Evolutionary conservation across 2,329 filamentous ascomycete species (phyloP).

Genomic region (Elsinoe arachidis): DNA sequence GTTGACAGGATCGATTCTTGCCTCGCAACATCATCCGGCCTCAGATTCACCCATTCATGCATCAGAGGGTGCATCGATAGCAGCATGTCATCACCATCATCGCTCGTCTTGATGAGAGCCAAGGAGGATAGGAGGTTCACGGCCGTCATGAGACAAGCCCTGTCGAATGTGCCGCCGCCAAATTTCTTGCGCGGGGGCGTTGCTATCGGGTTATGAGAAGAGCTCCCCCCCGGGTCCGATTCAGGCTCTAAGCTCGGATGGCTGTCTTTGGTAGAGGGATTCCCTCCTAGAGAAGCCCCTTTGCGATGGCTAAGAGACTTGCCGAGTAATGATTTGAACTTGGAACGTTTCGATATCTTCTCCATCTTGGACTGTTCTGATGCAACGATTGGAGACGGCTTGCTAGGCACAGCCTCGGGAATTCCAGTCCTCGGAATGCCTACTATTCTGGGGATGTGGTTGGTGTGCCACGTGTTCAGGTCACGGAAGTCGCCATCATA

Average conservation of each 20-base stretch:
- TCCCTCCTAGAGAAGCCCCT: too few relatives aligned
- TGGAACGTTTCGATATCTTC: too few relatives aligned
- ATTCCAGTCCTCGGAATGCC: background rate
- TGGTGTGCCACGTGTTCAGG: background rate
- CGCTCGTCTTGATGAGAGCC: background rate
- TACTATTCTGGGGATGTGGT: background rate
- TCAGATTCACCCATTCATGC: conserved; percentile 2
- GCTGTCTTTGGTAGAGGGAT: too few relatives aligned
- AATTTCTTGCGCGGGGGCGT: background rate
- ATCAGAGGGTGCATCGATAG: conserved; percentile 12
- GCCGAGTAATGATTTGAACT: too few relatives aligned
- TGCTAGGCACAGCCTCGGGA: background rate
- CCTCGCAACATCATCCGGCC: background rate
- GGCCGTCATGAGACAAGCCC: conserved; percentile 10
- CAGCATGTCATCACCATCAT: background rate
- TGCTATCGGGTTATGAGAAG: too few relatives aligned
- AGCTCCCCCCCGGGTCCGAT: too few relatives aligned
- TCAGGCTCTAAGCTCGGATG: too few relatives aligned
- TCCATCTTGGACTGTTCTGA: background rate
- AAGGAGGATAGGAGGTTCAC: background rate
- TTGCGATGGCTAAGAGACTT: too few relatives aligned
- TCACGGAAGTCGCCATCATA: background rate
- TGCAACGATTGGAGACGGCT: background rate
- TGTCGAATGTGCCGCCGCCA: background rate
- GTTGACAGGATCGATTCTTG: background rate